phyloP scores from a whole-genome alignment of 345 rosid genomes.

The Eucalyptus leucophloia region DNA sequence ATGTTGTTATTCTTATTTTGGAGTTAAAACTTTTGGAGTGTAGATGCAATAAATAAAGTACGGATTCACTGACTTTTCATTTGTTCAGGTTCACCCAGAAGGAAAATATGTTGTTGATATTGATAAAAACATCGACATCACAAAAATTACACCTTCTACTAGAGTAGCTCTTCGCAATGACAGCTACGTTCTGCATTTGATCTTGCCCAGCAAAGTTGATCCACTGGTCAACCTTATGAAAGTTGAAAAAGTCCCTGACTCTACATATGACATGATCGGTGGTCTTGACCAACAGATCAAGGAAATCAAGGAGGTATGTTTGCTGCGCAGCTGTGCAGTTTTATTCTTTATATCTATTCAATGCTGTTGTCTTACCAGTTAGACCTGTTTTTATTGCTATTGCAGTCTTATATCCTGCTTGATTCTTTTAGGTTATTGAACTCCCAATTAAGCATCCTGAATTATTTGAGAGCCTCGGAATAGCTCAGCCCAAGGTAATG shows the following conservation, averaged over 20 bases:
- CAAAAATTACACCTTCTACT: slow-evolving; percentile 86
- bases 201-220: slow-evolving; percentile 95
- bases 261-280: slow-evolving; percentile 98
- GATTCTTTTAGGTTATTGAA: slow-evolving; percentile 71
- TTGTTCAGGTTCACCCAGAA: slow-evolving; percentile 92
- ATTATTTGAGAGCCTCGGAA: slow-evolving; percentile 94
- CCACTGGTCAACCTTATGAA: slow-evolving; percentile 98
- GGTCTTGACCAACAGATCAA: slow-evolving; percentile 99
- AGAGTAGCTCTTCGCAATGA: slow-evolving; percentile 98
- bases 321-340: neutral
- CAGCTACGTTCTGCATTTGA: slow-evolving; percentile 91
- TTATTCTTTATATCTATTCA: neutral
- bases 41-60: neutral
- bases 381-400: neutral
- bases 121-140: slow-evolving; percentile 88
- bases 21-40: neutral
- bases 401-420: neutral
- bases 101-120: slow-evolving; percentile 97
- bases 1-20: neutral
- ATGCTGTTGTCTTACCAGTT: neutral
- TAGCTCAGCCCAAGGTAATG: slow-evolving; percentile 94
- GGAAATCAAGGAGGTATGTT: slow-evolving; percentile 85
- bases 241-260: slow-evolving; percentile 98
- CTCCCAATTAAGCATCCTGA: slow-evolving; percentile 98
- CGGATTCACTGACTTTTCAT: neutral